These are phyloP conservation scores for Sanguinoderma infundibulare DNA, from an alignment of 1,284 basidiomycete genomes.

Conservation along the genomic window DNA sequence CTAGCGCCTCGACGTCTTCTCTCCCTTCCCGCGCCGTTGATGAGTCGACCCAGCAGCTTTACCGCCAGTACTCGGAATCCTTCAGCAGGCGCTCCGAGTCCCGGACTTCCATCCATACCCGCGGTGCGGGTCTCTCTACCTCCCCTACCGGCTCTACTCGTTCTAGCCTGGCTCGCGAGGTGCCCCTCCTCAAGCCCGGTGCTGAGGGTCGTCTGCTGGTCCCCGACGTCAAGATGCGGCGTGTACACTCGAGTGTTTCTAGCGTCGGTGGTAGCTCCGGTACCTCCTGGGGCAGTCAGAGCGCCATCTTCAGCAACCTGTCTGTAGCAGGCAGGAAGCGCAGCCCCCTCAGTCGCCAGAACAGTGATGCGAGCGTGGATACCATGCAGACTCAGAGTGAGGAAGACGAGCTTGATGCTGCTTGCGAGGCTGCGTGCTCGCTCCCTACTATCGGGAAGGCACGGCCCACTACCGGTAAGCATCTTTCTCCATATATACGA, in stretches of 20 bases:
- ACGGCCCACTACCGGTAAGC: constrained; percentile 36
- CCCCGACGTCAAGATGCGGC: constrained; percentile 60
- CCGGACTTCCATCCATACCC: constrained; percentile 42
- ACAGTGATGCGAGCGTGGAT: constrained; percentile 36
- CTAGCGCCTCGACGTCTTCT: constrained; percentile 19
- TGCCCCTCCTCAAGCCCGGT: constrained; percentile 54
- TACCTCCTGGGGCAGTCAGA: constrained; percentile 26
- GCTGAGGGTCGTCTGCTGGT: constrained; percentile 71
- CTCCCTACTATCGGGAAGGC: constrained; percentile 29
- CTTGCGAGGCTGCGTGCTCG: constrained; percentile 17
- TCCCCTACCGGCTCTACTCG: constrained; percentile 38
- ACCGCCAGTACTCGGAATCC: constrained; percentile 56
- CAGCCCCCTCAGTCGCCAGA: constrained; percentile 46
- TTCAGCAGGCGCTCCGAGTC: constrained; percentile 57
- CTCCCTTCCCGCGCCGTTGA: constrained; percentile 23
- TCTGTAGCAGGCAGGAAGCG: constrained; percentile 30
- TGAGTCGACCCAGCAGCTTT: constrained; percentile 43
- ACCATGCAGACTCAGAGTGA: constrained; percentile 42
- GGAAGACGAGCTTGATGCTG: constrained; percentile 28
- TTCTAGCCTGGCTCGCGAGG: constrained; percentile 42
- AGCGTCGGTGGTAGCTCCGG: constrained; percentile 29
- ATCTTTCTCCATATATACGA: neutral
- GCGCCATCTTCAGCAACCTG: constrained; percentile 14
- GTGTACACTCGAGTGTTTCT: constrained; percentile 34
- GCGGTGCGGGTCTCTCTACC: constrained; percentile 31